These are phyloP conservation scores for Aspergillus kassunensis DNA, from an alignment of 495 filamentous ascomycete species.

Conservation along the genomic window DNA sequence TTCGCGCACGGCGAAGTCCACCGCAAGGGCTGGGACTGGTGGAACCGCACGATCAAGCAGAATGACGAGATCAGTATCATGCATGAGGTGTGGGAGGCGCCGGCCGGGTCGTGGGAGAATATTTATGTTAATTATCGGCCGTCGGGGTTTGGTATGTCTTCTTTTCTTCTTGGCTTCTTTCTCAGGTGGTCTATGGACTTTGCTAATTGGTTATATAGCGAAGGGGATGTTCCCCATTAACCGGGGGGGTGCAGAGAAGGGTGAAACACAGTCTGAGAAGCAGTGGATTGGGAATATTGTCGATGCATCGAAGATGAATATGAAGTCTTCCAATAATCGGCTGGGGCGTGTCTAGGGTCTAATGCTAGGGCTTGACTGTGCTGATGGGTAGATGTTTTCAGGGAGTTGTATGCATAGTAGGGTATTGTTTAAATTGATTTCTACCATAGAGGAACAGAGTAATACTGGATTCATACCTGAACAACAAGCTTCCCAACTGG, in stretches of 20 bases:
- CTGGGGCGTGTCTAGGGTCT: too few species aligned
- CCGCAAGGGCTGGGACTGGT: slow-evolving; percentile 9
- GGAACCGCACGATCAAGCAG: slow-evolving; percentile 1
- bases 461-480: too few species aligned
- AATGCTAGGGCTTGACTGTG: too few species aligned
- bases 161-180: background rate
- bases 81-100: slow-evolving; percentile 7
- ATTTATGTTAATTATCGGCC: slow-evolving; percentile 5
- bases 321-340: slow-evolving; percentile 1
- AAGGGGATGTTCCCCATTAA: background rate
- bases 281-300: slow-evolving; percentile 2
- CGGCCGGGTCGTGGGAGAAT: slow-evolving; percentile 2
- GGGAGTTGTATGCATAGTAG: too few species aligned
- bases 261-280: background rate
- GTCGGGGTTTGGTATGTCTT: slow-evolving; percentile 1
- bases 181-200: background rate
- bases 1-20: slow-evolving; percentile 5
- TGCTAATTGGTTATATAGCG: background rate
- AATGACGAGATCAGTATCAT: slow-evolving; percentile 4
- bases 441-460: too few species aligned
- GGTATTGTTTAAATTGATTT: too few species aligned
- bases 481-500: too few species aligned
- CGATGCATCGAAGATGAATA: slow-evolving; percentile 1
- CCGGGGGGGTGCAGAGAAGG: background rate
- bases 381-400: too few species aligned